A percentile compares a stretch with the other conserved stretches of the same genome.
phyloP scores from a whole-genome alignment of 2,329 filamentous ascomycete species.

The Botrytis aclada region DNA sequence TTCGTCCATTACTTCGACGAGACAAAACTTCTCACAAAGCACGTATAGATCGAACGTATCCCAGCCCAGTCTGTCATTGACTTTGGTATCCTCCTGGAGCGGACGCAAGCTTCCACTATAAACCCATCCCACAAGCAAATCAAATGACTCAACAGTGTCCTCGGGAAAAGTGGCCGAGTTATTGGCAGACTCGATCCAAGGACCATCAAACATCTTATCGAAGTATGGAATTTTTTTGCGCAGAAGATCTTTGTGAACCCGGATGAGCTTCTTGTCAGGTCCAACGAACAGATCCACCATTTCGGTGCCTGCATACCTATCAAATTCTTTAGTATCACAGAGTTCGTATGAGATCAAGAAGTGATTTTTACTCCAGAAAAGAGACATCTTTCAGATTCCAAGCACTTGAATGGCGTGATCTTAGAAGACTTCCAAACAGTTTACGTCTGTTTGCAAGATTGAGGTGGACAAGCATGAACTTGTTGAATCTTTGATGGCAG shows the following conservation, averaged over 20 bases:
- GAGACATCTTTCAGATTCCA: background rate
- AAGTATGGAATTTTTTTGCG: slow-evolving; percentile 15
- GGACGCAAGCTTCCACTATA: slow-evolving; percentile 14
- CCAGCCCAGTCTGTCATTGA: too few species aligned
- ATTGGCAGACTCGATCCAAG: slow-evolving; percentile 1
- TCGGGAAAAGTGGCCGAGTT: slow-evolving; percentile 14
- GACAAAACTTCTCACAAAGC: background rate
- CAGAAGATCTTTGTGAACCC: slow-evolving; percentile 17
- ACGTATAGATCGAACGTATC: background rate
- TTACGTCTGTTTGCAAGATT: background rate
- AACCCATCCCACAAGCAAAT: background rate
- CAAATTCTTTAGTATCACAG: too few species aligned
- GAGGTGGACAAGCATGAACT: background rate
- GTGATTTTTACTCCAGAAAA: too few species aligned
- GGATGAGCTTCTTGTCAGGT: slow-evolving; percentile 6
- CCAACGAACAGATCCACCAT: slow-evolving; percentile 25
- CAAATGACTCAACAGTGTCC: slow-evolving; percentile 11
- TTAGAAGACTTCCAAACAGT: background rate
- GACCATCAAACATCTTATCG: slow-evolving; percentile 17
- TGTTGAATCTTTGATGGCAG: background rate
- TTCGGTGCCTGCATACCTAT: background rate
- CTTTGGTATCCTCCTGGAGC: background rate
- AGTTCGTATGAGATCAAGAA: too few species aligned
- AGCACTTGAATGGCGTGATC: background rate
- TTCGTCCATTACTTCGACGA: background rate